Conservation (phyloP, 139 green algal species). For the Pycnococcus provasolii region DNA sequence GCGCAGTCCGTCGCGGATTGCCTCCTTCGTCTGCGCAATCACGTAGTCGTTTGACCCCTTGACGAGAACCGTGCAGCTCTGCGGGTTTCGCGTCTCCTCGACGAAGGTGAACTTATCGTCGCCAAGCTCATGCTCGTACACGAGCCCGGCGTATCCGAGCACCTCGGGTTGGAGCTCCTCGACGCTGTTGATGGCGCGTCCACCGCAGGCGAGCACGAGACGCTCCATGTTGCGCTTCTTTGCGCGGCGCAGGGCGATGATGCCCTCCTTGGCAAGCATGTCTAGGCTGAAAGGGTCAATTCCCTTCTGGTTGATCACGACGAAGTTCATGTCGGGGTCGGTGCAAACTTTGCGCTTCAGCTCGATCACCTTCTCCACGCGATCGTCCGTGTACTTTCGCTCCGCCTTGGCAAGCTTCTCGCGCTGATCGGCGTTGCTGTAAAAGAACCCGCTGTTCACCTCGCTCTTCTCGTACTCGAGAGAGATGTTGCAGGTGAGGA, state of each 20-base stretch:
- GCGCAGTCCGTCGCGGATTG: slow-evolving; percentile 86
- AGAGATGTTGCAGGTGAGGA: slow-evolving; percentile 92
- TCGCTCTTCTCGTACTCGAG: slow-evolving; percentile 99
- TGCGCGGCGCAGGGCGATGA: slow-evolving; percentile 73
- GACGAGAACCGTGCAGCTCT: slow-evolving; percentile 92
- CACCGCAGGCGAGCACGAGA: slow-evolving; percentile 83
- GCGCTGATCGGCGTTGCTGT: slow-evolving; percentile 84
- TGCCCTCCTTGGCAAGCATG: slow-evolving; percentile 88
- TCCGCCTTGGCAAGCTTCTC: slow-evolving; percentile 94
- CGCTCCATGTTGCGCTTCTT: slow-evolving; percentile 99
- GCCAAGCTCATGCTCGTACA: slow-evolving; percentile 96
- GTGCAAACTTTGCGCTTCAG: slow-evolving; percentile 88
- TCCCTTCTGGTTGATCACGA: slow-evolving; percentile 98
- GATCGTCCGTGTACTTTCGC: slow-evolving; percentile 78
- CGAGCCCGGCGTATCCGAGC: slow-evolving; percentile 63
- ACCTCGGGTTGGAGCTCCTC: slow-evolving; percentile 70
- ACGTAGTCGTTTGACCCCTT: slow-evolving; percentile 94
- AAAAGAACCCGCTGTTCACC: slow-evolving; percentile 97
- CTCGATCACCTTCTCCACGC: slow-evolving; percentile 81
- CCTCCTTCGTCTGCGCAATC: slow-evolving; percentile 98
- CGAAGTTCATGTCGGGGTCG: slow-evolving; percentile 66
- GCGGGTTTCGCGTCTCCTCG: slow-evolving; percentile 78
- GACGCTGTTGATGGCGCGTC: slow-evolving; percentile 57
- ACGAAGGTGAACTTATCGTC: slow-evolving; percentile 99
- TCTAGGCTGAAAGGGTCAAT: slow-evolving; percentile 96